Percentiles rank a stretch among this genome's conserved stretches.
Evolutionary conservation across 805 yeast genomes (phyloP).

Genomic region (Metschnikowia shivogae): DNA sequence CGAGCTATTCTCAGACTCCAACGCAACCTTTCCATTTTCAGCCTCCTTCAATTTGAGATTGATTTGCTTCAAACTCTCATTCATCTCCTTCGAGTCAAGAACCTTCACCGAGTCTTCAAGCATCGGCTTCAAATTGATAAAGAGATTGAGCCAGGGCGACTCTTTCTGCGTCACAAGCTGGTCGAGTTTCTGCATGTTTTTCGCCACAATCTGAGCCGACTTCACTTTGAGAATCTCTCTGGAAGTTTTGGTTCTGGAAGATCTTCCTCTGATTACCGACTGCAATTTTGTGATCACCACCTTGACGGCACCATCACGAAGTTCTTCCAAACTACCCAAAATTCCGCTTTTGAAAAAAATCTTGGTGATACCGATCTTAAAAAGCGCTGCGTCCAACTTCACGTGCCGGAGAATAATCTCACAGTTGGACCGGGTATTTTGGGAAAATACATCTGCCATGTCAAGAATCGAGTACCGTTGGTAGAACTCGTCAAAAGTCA

Average conservation of each 20-base stretch:
- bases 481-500: constrained; percentile 76
- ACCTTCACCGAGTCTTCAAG: constrained; percentile 60
- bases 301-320: constrained; percentile 63
- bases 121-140: constrained; percentile 69
- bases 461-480: constrained; percentile 66
- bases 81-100: constrained; percentile 52
- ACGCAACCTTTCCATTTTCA: constrained; percentile 24
- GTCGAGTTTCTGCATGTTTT: constrained; percentile 53
- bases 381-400: constrained; percentile 54
- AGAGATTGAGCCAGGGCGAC: constrained; percentile 67
- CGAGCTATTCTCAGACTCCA: constrained; percentile 36
- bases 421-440: constrained; percentile 60
- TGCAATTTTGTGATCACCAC: constrained; percentile 58
- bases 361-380: constrained; percentile 67
- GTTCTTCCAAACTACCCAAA: constrained; percentile 70
- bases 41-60: constrained; percentile 41
- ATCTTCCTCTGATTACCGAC: constrained; percentile 59
- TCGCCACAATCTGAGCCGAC: constrained; percentile 66
- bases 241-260: constrained; percentile 47
- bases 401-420: constrained; percentile 63
- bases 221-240: constrained; percentile 54
- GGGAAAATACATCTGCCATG: constrained; percentile 42
- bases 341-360: constrained; percentile 75
- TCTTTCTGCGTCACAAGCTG: constrained; percentile 40
- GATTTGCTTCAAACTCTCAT: constrained; percentile 51